Base-by-base conservation (phyloP, 345 rosid genomes). In the Anacardium occidentale region DNA sequence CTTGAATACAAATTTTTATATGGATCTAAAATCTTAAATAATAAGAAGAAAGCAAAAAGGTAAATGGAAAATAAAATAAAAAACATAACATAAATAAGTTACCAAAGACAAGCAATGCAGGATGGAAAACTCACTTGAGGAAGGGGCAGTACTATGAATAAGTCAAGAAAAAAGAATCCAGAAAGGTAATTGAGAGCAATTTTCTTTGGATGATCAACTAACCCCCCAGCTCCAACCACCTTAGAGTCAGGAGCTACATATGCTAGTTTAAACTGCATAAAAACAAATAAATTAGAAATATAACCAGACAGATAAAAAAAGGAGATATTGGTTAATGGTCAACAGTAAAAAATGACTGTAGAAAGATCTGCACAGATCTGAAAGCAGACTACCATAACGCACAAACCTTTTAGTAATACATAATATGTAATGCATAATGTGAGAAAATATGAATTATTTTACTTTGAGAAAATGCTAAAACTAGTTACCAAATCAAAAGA, bases 181-280 rank as follows among this genome's bases (percentile, higher is more conserved):
- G 53, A 59, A n/a, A 94, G 48, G 84, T 94, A 92, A 79, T 89
- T 58, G 66, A 20, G 17, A 56, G 93, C 91, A 71, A 92, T 92
- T 80, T 82, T 85, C 51, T 68, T 87, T 11, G 97, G 98, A 74
- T 91, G 85, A 79, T 88, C 96, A 81, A 90, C 97, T 56, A 91
- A 85, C 81, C 88, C 94, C 58, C 97, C 97, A 66, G 90, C 93
- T 74, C 97, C 97, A 79, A 89, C 83, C 52, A 90, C 95, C 42
- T 77, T 82, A 53, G 97, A 87, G 78, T 92, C 97, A 0, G 91
- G 95, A 78, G 95, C 92, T 65, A 94, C 74, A 78, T 88, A 94
- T 37, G 97, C 97, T 83, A 94, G 70, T 69, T 90, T 89, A 78
- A 91, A 94, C 98, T 94, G 91, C 79, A 82, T 56, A 70, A 78